phyloP scores from a whole-genome alignment of 2,329 filamentous ascomycete genomes.

The Dactylellina parvicollis region DNA sequence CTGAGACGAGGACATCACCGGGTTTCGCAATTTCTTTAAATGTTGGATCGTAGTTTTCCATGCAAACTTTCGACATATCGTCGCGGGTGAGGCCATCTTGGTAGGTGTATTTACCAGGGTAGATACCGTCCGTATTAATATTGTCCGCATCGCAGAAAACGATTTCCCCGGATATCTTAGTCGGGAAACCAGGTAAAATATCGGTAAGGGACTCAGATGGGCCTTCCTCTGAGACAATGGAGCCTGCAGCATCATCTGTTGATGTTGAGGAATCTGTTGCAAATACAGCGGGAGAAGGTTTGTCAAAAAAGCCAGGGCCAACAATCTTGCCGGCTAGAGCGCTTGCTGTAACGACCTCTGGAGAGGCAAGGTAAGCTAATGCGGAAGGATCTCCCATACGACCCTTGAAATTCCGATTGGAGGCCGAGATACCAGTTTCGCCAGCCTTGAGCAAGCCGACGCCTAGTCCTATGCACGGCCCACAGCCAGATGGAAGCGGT shows the following conservation, averaged over 20 bases:
- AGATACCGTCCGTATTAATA: slow-evolving; percentile 91
- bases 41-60: slow-evolving; percentile 87
- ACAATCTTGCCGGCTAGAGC: slow-evolving; percentile 77
- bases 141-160: slow-evolving; percentile 87
- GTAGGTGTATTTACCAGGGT: slow-evolving; percentile 91
- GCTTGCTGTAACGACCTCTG: slow-evolving; percentile 91
- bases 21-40: slow-evolving; percentile 73
- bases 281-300: slow-evolving; percentile 66
- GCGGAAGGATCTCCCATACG: slow-evolving; percentile 84
- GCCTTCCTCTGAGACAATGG: slow-evolving; percentile 56
- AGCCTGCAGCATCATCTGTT: slow-evolving; percentile 37
- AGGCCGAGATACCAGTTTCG: slow-evolving; percentile 85
- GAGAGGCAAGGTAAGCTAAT: slow-evolving; percentile 85
- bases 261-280: slow-evolving; percentile 57
- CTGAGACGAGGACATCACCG: slow-evolving; percentile 83
- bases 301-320: slow-evolving; percentile 81
- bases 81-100: slow-evolving; percentile 80
- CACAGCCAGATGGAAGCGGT: slow-evolving; percentile 77
- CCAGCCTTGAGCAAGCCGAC: slow-evolving; percentile 81
- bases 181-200: slow-evolving; percentile 85
- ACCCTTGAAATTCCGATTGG: slow-evolving; percentile 90
- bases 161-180: slow-evolving; percentile 84
- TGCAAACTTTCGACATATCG: slow-evolving; percentile 87
- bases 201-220: slow-evolving; percentile 68
- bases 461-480: slow-evolving; percentile 85